Percentiles rank a stretch among this genome's conserved stretches.
Conservation (phyloP, 208 protist genomes). For the Acanthamoeba healyi region DNA sequence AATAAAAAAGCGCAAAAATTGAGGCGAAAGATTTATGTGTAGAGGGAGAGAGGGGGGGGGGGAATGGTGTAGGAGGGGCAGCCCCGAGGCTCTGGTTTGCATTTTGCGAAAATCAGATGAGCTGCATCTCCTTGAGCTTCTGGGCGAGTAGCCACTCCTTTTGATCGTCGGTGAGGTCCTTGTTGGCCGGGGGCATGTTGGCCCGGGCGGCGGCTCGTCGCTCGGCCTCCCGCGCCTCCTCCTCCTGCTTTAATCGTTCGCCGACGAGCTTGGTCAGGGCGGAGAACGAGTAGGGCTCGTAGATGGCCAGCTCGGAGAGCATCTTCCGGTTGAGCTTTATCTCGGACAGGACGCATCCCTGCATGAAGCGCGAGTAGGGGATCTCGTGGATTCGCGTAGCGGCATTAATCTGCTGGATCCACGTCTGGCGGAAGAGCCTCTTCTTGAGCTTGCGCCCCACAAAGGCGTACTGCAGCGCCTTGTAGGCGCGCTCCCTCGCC, state of each 20-base stretch:
- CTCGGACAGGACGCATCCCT: background rate
- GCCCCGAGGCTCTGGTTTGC: too few species aligned
- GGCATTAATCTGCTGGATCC: conserved; percentile 68
- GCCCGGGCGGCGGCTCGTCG: background rate
- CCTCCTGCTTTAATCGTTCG: conserved; percentile 16
- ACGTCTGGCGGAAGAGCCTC: conserved; percentile 50
- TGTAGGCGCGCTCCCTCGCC: conserved; percentile 40
- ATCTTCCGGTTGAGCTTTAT: conserved; percentile 63
- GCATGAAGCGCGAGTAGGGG: conserved; percentile 50
- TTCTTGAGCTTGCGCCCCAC: conserved; percentile 41
- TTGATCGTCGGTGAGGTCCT: background rate
- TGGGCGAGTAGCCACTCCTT: conserved; percentile 23
- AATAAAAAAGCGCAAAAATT: background rate
- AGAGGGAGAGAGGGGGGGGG: too few species aligned
- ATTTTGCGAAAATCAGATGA: background rate
- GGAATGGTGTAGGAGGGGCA: too few species aligned
- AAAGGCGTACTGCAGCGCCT: conserved; percentile 70
- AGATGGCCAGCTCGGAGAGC: conserved; percentile 66
- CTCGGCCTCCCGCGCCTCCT: background rate
- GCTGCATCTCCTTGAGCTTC: conserved; percentile 34
- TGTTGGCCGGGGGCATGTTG: background rate
- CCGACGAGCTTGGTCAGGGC: conserved; percentile 49
- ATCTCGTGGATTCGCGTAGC: background rate
- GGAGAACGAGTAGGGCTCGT: conserved; percentile 68
- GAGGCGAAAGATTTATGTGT: background rate